Evolutionary conservation across 2,329 filamentous ascomycete genomes (phyloP).

Genomic region (Tolypocladium tropicale): DNA sequence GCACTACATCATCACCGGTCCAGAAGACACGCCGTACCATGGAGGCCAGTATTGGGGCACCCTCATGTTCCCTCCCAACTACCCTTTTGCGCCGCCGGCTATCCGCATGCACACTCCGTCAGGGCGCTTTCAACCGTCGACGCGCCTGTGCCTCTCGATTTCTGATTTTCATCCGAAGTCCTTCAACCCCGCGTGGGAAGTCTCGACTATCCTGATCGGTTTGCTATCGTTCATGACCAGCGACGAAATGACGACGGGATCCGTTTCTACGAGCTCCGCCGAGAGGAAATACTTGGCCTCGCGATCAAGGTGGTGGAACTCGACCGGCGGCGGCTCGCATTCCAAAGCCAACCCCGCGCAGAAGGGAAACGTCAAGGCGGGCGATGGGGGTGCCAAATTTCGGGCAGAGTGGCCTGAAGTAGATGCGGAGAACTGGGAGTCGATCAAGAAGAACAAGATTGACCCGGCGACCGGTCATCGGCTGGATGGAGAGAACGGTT

Average conservation of each 20-base stretch:
- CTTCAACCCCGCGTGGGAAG: conserved; percentile 98
- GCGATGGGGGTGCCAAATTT: conserved; percentile 89
- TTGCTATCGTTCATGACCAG: conserved; percentile 96
- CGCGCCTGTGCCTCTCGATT: conserved; percentile 87
- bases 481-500: conserved; percentile 35
- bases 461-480: conserved; percentile 65
- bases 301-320: conserved; percentile 91
- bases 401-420: conserved; percentile 80
- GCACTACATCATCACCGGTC: conserved; percentile 94
- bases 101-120: conserved; percentile 99
- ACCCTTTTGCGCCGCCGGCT: conserved; percentile 91
- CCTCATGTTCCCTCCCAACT: conserved; percentile 88
- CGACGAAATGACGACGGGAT: conserved; percentile 97
- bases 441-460: conserved; percentile 77
- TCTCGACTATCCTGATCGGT: conserved; percentile 90
- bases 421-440: conserved; percentile 81
- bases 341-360: conserved; percentile 38
- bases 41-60: conserved; percentile 98
- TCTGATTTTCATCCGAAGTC: conserved; percentile 96
- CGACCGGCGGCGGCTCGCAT: conserved; percentile 75
- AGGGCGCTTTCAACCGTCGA: conserved; percentile 88
- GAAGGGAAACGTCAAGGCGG: conserved; percentile 78
- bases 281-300: conserved; percentile 72
- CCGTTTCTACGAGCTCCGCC: conserved; percentile 62
- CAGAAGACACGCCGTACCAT: conserved; percentile 87